phyloP scores from a whole-genome alignment of 2,329 filamentous ascomycete species.

The Thelonectria olida region DNA sequence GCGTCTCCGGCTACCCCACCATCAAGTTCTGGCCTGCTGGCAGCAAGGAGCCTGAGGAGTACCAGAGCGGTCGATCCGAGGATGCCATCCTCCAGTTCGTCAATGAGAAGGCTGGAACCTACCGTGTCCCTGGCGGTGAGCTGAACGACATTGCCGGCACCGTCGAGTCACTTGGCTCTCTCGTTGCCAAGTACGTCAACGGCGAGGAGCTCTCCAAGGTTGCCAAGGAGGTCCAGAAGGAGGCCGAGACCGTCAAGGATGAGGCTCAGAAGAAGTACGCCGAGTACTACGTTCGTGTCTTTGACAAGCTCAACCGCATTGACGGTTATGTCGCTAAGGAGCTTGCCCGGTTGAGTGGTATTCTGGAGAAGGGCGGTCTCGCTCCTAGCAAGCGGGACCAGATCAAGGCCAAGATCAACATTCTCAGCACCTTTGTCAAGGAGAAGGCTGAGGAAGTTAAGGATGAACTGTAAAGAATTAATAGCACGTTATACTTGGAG shows the following conservation, averaged over 20 bases:
- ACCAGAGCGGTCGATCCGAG: constrained; percentile 81
- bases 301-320: constrained; percentile 84
- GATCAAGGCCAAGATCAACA: constrained; percentile 85
- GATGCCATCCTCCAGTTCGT: constrained; percentile 80
- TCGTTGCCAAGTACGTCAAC: constrained; percentile 79
- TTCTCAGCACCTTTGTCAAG: constrained; percentile 78
- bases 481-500: constrained; percentile 1
- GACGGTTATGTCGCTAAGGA: constrained; percentile 87
- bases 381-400: constrained; percentile 90
- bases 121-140: constrained; percentile 82
- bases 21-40: constrained; percentile 98
- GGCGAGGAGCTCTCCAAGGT: constrained; percentile 71
- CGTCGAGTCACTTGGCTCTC: constrained; percentile 77
- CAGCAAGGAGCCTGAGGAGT: constrained; percentile 74
- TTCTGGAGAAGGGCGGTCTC: constrained; percentile 87
- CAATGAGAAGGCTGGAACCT: constrained; percentile 88
- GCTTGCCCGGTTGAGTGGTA: constrained; percentile 78
- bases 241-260: constrained; percentile 71
- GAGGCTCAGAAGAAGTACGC: constrained; percentile 77
- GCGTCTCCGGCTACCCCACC: constrained; percentile 88
- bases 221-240: constrained; percentile 76
- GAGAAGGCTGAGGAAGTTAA: constrained; percentile 69
- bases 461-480: constrained; percentile 48
- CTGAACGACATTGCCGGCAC: constrained; percentile 84
- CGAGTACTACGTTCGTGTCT: constrained; percentile 92